A percentile compares a stretch with the other conserved stretches of the same genome.
Conservation (phyloP, 1,284 basidiomycete genomes). For the Ustilago xerochloae region DNA sequence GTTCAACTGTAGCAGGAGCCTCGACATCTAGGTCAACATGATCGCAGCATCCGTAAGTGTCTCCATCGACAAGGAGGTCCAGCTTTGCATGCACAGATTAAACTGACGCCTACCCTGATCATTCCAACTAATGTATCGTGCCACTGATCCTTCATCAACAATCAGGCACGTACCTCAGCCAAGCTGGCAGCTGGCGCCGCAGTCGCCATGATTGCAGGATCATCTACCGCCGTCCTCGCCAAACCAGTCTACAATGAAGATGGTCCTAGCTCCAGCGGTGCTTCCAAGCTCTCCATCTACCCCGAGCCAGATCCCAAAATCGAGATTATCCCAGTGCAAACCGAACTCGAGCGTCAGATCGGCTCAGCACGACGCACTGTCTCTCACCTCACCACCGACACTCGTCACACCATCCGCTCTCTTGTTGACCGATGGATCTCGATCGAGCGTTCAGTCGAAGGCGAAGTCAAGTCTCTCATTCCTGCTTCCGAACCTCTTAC, state of each 20-base stretch:
- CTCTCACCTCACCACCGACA: conserved; percentile 36
- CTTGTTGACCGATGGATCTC: conserved; percentile 57
- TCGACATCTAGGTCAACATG: conserved; percentile 1
- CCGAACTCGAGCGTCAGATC: conserved; percentile 62
- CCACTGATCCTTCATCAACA: neutral
- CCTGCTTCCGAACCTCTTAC: conserved; percentile 83
- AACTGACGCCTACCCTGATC: no score
- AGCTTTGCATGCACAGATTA: neutral
- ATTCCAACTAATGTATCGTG: no score
- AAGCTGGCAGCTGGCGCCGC: conserved; percentile 29
- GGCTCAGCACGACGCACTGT: conserved; percentile 47
- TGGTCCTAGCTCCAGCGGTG: conserved; percentile 12
- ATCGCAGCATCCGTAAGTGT: conserved; percentile 38
- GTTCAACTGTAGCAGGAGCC: neutral
- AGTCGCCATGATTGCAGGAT: conserved; percentile 20
- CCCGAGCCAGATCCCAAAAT: conserved; percentile 44
- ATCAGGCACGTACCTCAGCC: conserved; percentile 24
- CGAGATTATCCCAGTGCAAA: conserved; percentile 49
- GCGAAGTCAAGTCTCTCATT: conserved; percentile 81
- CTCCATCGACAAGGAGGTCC: neutral
- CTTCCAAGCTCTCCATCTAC: conserved; percentile 57
- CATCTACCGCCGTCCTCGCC: conserved; percentile 24
- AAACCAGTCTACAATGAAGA: conserved; percentile 42
- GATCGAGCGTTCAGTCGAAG: conserved; percentile 59
- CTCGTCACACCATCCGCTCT: conserved; percentile 26